Conservation (phyloP, 129 eudicot species). For the Deinandra increscens region DNA sequence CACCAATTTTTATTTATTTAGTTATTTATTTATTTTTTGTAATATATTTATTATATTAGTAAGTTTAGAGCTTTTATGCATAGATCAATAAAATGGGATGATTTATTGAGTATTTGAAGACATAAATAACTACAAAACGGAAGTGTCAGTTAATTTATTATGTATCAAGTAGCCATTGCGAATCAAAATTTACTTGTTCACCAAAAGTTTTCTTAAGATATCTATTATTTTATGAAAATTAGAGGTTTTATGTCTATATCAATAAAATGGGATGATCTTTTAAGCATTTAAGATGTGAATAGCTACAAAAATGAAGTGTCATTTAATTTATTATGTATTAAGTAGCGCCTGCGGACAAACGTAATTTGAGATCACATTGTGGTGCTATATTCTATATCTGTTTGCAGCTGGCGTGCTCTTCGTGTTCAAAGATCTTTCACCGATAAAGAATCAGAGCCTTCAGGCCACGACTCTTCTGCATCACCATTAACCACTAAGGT, state of each 20-base stretch:
- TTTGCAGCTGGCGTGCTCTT: conserved; percentile 79
- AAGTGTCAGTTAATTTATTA: not conserved
- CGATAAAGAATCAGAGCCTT: conserved; percentile 26
- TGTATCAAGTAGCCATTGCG: not conserved
- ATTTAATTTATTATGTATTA: not conserved
- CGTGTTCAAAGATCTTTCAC: conserved; percentile 61
- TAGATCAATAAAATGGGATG: not conserved
- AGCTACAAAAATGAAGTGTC: not conserved
- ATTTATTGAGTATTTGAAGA: not conserved
- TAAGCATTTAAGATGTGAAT: not conserved
- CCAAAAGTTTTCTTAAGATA: too few species aligned
- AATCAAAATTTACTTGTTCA: too few species aligned
- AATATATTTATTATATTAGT: not conserved
- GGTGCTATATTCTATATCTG: conserved; percentile 17
- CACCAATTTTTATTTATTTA: too few species aligned
- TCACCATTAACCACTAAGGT: conserved; percentile 39
- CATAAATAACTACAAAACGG: not conserved
- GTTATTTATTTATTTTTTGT: too few species aligned
- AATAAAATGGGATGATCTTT: not conserved
- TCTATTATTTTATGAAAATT: too few species aligned
- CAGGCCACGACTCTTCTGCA: conserved; percentile 25
- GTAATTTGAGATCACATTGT: conserved; percentile 1
- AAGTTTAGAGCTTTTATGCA: conserved; percentile 4
- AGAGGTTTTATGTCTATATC: too few species aligned
- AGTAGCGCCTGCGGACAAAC: too few species aligned